These are phyloP conservation scores for Aspergillus piperis DNA, from an alignment of 2,329 filamentous ascomycete genomes.

Conservation along the genomic window DNA sequence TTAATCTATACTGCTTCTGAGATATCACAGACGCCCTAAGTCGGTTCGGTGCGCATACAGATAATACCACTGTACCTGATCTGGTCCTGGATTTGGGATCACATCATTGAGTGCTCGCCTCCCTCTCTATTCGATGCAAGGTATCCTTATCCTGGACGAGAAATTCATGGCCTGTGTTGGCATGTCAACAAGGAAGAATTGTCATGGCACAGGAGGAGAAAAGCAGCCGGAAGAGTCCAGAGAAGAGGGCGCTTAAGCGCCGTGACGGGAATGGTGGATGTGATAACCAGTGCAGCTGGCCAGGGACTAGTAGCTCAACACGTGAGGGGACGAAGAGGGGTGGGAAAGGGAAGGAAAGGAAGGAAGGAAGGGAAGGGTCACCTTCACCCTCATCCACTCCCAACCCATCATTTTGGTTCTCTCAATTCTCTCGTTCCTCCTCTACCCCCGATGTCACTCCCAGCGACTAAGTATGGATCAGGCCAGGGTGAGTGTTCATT, in stretches of 20 bases:
- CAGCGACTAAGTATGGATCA: not conserved
- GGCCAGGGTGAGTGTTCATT: not conserved
- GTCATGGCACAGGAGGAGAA: not conserved
- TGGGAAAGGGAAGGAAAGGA: too few relatives aligned
- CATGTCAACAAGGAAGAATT: too few relatives aligned
- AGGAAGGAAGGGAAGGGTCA: too few relatives aligned
- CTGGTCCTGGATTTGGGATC: too few relatives aligned
- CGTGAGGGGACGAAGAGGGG: not conserved
- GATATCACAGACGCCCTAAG: too few relatives aligned
- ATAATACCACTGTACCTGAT: too few relatives aligned
- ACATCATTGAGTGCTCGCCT: too few relatives aligned
- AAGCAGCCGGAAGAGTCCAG: not conserved
- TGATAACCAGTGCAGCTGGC: not conserved
- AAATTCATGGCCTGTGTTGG: too few relatives aligned
- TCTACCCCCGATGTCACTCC: not conserved
- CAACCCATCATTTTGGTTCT: not conserved
- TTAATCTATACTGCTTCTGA: too few relatives aligned
- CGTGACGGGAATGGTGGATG: not conserved
- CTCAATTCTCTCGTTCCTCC: not conserved
- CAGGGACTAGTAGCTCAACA: not conserved
- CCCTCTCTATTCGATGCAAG: too few relatives aligned
- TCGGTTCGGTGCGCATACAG: too few relatives aligned
- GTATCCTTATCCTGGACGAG: too few relatives aligned
- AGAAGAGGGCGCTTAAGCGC: not conserved
- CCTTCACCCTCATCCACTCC: not conserved